These are phyloP conservation scores for Licmophora abbreviata DNA, from an alignment of 108 stramenopile species.

Conservation along the genomic window DNA sequence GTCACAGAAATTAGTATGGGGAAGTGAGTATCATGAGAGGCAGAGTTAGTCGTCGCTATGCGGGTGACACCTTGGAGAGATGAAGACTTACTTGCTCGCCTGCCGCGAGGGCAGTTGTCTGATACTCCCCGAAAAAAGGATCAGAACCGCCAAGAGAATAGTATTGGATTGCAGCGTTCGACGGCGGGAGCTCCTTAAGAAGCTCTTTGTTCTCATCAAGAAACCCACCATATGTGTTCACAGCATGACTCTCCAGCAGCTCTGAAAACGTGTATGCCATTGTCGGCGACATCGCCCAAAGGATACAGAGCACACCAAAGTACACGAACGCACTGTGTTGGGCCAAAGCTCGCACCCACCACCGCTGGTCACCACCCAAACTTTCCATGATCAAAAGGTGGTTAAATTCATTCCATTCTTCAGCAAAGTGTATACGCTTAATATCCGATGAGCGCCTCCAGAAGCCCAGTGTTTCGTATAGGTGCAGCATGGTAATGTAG, in stretches of 20 bases:
- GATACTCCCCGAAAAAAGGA: conserved; percentile 83
- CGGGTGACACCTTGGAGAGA: too few species aligned
- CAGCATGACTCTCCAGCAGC: conserved; percentile 82
- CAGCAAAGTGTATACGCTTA: conserved; percentile 84
- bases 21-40: too few species aligned
- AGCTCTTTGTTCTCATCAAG: conserved; percentile 44
- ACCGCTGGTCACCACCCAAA: conserved; percentile 75
- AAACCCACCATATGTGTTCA: conserved; percentile 71
- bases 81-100: not conserved
- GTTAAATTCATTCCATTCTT: conserved; percentile 91
- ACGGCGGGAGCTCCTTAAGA: conserved; percentile 52
- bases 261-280: conserved; percentile 79
- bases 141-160: conserved; percentile 68
- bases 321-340: conserved; percentile 90
- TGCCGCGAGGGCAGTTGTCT: conserved; percentile 37
- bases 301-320: conserved; percentile 69
- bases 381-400: conserved; percentile 95
- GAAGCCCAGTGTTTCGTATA: conserved; percentile 87
- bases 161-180: conserved; percentile 60
- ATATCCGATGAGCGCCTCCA: conserved; percentile 68
- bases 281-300: conserved; percentile 62
- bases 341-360: conserved; percentile 73
- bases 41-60: too few species aligned
- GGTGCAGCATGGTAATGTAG: conserved; percentile 84
- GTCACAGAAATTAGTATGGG: too few species aligned